A percentile compares a stretch with the other conserved stretches of the same genome.
Conservation (phyloP, 371 early-diverging fungal genomes). For the Dichotomocladium elegans region DNA sequence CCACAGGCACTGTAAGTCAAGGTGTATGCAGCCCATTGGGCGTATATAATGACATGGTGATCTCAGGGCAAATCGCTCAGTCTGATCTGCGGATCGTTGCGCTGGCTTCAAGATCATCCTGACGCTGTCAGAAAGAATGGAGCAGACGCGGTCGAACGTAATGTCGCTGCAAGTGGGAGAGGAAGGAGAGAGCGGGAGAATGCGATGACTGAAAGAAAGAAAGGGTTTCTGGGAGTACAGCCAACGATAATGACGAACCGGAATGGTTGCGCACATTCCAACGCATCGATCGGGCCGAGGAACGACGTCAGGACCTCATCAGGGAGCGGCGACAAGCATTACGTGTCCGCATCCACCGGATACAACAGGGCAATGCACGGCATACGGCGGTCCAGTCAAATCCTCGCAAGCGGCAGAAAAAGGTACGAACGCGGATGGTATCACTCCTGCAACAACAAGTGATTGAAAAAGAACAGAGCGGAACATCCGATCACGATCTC, state of each 20-base stretch:
- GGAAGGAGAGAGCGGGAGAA: no score
- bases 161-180: no score
- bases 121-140: constrained; percentile 7
- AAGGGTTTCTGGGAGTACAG: no score
- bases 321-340: constrained; percentile 19
- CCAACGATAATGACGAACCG: constrained; percentile 28
- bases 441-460: no score
- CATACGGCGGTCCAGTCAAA: no score
- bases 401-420: no score
- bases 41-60: background rate
- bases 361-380: constrained; percentile 10
- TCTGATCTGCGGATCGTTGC: constrained; percentile 79
- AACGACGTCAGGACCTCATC: constrained; percentile 6
- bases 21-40: background rate
- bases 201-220: no score
- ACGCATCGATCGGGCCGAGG: constrained; percentile 6
- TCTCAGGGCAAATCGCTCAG: constrained; percentile 82
- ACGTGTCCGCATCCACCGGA: constrained; percentile 24
- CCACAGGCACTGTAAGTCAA: constrained; percentile 80
- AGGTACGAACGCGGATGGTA: no score
- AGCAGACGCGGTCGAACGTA: no score
- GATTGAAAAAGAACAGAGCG: no score
- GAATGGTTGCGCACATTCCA: constrained; percentile 40
- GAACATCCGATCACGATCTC: no score
- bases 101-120: constrained; percentile 71